Evolutionary conservation across 495 filamentous ascomycete species (phyloP).

Genomic region (Neurospora africana): DNA sequence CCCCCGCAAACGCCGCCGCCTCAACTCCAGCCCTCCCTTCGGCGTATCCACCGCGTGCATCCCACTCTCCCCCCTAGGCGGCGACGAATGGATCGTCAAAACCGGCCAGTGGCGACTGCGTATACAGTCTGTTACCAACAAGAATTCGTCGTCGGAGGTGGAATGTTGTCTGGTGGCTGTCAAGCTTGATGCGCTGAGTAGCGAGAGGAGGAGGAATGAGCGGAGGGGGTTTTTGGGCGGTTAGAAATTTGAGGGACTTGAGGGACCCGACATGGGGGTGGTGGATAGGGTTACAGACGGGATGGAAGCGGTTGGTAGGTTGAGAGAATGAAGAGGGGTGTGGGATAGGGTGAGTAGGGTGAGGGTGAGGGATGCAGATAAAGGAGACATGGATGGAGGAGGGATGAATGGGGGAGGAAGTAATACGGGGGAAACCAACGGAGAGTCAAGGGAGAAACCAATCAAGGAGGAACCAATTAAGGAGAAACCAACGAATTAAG

Average conservation of each 20-base stretch:
- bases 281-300: neutral
- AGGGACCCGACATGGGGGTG: too few species aligned
- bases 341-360: neutral
- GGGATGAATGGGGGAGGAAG: too few species aligned
- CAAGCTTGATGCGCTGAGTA: slow-evolving; percentile 66
- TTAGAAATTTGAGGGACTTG: too few species aligned
- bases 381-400: neutral
- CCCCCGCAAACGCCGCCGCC: neutral
- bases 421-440: neutral
- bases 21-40: slow-evolving; percentile 22
- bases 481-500: neutral
- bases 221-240: slow-evolving; percentile 51
- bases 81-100: slow-evolving; percentile 57
- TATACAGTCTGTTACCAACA: slow-evolving; percentile 40
- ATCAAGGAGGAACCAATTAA: neutral
- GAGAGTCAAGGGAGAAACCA: too few species aligned
- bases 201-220: slow-evolving; percentile 58
- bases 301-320: neutral
- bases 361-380: neutral
- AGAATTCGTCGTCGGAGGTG: slow-evolving; percentile 40
- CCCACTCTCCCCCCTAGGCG: neutral
- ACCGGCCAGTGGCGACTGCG: slow-evolving; percentile 74
- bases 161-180: slow-evolving; percentile 63
- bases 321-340: neutral
- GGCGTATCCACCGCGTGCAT: slow-evolving; percentile 15